These are phyloP conservation scores for Urostyla sp. DNA, from an alignment of 73 alveolate genomes.

Conservation along the genomic window DNA sequence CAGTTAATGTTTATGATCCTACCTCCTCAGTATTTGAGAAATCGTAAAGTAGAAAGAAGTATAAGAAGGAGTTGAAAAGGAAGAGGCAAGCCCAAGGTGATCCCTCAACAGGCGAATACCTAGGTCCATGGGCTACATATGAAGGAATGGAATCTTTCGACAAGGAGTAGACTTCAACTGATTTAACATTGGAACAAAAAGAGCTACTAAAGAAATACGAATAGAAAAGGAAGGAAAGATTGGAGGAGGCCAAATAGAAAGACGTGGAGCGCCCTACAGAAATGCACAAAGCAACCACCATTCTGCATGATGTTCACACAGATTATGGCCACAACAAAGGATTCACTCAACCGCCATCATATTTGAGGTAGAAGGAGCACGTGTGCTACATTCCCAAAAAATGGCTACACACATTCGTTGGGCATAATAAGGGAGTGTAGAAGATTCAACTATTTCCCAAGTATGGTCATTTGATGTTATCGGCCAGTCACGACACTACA, in stretches of 20 bases:
- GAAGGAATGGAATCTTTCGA: conserved; percentile 86
- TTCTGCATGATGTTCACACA: conserved; percentile 69
- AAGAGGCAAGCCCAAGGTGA: conserved; percentile 59
- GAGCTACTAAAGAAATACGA: conserved; percentile 55
- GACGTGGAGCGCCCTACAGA: conserved; percentile 58
- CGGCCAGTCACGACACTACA: conserved; percentile 92
- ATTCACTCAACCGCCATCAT: conserved; percentile 91
- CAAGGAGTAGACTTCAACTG: conserved; percentile 46
- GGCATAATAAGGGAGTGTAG: conserved; percentile 94
- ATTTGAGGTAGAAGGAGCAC: conserved; percentile 88
- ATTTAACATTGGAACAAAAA: conserved; percentile 60
- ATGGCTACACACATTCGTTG: conserved; percentile 94
- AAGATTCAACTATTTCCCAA: conserved; percentile 94
- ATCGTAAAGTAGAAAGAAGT: conserved; percentile 51
- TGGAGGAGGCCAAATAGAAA: conserved; percentile 54
- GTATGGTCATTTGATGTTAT: conserved; percentile 94
- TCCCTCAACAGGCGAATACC: conserved; percentile 75
- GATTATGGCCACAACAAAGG: conserved; percentile 78
- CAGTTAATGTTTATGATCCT: conserved; percentile 20
- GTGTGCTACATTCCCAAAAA: conserved; percentile 95
- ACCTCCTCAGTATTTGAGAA: conserved; percentile 56
- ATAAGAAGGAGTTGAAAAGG: conserved; percentile 62
- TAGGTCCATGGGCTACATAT: conserved; percentile 98
- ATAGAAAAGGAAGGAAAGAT: conserved; percentile 54
- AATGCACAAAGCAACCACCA: conserved; percentile 63